These are phyloP conservation scores for Chrysophaeum taylorii DNA, from an alignment of 352 stramenopile genomes.

Conservation along the genomic window DNA sequence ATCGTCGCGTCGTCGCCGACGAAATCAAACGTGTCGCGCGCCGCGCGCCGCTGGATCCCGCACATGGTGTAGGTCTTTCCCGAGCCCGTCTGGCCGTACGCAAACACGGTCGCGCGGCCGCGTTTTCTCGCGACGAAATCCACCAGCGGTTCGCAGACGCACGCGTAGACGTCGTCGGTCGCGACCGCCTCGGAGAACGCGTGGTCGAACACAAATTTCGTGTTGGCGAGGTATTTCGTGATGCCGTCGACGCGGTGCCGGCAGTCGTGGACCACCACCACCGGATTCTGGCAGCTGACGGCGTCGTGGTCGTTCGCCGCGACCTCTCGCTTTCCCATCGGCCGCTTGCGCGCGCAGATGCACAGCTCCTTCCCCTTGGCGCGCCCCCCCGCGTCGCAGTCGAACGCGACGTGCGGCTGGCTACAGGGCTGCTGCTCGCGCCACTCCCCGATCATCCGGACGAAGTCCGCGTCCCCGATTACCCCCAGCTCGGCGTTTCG, in stretches of 20 bases:
- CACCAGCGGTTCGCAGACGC: constrained; percentile 68
- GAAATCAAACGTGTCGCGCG: constrained; percentile 54
- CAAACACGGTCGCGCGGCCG: constrained; percentile 87
- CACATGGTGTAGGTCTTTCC: constrained; percentile 66
- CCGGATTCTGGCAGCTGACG: constrained; percentile 84
- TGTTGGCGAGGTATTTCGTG: constrained; percentile 95
- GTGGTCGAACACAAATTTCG: constrained; percentile 83
- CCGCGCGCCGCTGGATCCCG: constrained; percentile 57
- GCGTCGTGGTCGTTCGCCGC: constrained; percentile 14
- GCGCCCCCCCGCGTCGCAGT: neutral
- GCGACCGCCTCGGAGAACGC: constrained; percentile 77
- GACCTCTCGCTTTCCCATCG: constrained; percentile 49
- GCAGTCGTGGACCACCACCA: constrained; percentile 84
- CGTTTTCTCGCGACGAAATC: constrained; percentile 76
- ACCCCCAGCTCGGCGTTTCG: constrained; percentile 49
- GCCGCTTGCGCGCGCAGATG: constrained; percentile 62
- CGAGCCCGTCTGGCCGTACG: constrained; percentile 84
- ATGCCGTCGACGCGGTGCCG: constrained; percentile 96
- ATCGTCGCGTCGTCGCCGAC: constrained; percentile 25
- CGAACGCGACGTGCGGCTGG: constrained; percentile 9
- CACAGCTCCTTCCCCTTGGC: constrained; percentile 44
- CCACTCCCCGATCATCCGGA: constrained; percentile 55
- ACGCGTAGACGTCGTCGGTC: constrained; percentile 27
- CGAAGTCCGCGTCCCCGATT: constrained; percentile 66
- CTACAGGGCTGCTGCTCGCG: constrained; percentile 33